phyloP scores from a whole-genome alignment of 305 asterid species.

The Solanum hybrid region DNA sequence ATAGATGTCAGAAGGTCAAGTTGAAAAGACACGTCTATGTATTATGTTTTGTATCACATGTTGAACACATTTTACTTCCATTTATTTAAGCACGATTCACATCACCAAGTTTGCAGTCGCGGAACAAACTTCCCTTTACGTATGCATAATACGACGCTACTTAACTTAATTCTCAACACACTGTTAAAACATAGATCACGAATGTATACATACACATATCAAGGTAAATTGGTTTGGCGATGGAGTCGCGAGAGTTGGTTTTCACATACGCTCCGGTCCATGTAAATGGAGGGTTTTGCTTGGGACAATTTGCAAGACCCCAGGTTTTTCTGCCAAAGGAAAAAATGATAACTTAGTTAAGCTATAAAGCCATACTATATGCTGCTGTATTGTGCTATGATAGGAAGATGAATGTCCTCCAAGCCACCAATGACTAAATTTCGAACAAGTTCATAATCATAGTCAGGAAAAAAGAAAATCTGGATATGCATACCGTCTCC shows the following conservation, averaged over 20 bases:
- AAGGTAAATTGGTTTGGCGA: neutral
- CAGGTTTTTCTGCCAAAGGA: constrained; percentile 44
- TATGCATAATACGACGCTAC: neutral
- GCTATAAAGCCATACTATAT: neutral
- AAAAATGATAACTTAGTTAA: neutral
- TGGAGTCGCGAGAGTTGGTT: neutral
- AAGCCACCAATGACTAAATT: neutral
- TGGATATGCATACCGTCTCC: neutral
- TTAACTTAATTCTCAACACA: neutral
- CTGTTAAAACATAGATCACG: neutral
- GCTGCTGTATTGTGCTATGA: neutral
- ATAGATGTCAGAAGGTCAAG: too few relatives aligned
- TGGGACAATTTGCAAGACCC: constrained; percentile 61
- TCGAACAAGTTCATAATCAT: neutral
- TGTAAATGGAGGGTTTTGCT: constrained; percentile 49
- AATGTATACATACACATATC: neutral
- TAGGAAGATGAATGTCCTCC: neutral
- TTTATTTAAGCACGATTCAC: neutral
- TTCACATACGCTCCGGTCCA: constrained; percentile 20
- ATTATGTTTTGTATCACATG: neutral
- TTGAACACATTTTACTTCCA: neutral
- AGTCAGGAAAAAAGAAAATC: neutral
- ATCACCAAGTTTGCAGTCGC: neutral
- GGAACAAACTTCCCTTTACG: neutral
- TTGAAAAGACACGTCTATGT: neutral